Conservation (phyloP, 768 basidiomycete genomes). For the Tephrocybe sp. region DNA sequence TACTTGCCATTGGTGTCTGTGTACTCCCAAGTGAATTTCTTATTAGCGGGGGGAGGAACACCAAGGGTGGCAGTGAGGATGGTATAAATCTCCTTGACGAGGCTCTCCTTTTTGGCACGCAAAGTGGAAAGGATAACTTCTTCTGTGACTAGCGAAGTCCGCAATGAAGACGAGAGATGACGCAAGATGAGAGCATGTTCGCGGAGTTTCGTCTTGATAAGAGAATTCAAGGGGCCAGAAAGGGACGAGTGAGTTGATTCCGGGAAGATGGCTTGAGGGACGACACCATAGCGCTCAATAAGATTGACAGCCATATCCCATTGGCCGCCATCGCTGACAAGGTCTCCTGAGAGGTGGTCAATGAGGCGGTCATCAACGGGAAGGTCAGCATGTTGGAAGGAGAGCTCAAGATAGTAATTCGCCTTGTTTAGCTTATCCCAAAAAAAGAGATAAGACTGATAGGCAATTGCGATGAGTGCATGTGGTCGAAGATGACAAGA, state of each 20-base stretch:
- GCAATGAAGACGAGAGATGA: constrained; percentile 51
- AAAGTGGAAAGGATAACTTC: constrained; percentile 51
- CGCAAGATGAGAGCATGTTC: constrained; percentile 88
- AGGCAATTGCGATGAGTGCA: constrained; percentile 3
- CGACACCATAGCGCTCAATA: constrained; percentile 73
- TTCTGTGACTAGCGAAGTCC: constrained; percentile 42
- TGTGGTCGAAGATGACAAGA: not conserved
- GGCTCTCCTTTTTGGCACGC: constrained; percentile 79
- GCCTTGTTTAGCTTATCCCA: constrained; percentile 95
- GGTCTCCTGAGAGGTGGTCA: constrained; percentile 67
- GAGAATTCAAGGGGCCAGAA: constrained; percentile 66
- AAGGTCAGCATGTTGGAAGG: constrained; percentile 76
- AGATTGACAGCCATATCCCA: constrained; percentile 84
- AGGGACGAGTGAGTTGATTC: constrained; percentile 82
- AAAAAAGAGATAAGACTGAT: constrained; percentile 87
- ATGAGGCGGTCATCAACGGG: constrained; percentile 85
- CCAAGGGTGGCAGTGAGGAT: constrained; percentile 86
- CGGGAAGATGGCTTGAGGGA: constrained; percentile 81
- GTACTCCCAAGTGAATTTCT: constrained; percentile 85
- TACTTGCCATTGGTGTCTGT: constrained; percentile 77
- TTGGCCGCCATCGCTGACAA: constrained; percentile 90
- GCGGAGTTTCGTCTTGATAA: constrained; percentile 88
- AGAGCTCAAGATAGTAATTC: constrained; percentile 88
- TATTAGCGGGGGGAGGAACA: constrained; percentile 73
- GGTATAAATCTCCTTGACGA: constrained; percentile 81